Evolutionary conservation across 129 eudicot species (phyloP), one percentile per base, ranked within the genome.

Genomic region (Centrapalus pauciflorus): DNA sequence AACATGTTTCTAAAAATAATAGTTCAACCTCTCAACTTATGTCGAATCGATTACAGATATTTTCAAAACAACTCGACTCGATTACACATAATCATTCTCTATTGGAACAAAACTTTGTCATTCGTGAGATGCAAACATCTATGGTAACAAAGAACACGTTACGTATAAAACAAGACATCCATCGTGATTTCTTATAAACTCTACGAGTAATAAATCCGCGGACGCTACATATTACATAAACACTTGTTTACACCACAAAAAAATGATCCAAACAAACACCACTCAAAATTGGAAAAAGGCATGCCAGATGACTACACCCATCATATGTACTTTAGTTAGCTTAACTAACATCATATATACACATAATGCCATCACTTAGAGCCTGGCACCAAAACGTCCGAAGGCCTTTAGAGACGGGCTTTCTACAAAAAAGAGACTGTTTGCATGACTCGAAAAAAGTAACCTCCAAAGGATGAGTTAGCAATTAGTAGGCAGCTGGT

Each of bases 191-290:
- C 52, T 7, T 17, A 50, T 29, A 49, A 38, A 52, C 33, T 7
- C 29, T 0, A 26, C n/a, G n/a, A 40, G 12, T 21, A 12, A 41
- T 30, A 40, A 1, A 70, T 21, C 34, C 33, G 24, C 46, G 6
- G 11, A 48, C 50, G 12, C 30, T 30, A 10, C 20, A 55, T 56
- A 66, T 74, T 66, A 59, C 68, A 74, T 45, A 74, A 16, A 16
- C 9, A 66, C 51, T 37, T 33, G 35, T 40, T 66, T 32, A 66
- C 67, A 60, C 61, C 61, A 45, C 67, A 66, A 66, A 57, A 66
- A 57, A 55, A 43, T 74, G 74, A 35, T 74, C 61, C 68, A 56
- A 46, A 54, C 41, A 45, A 66, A 74, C 79, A 43, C 79, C 74
- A 74, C 61, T 57, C 67, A 74, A 55, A 51, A 75, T 24, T 23